phyloP scores from a whole-genome alignment of 75 land plant species.

The Sequoiadendron giganteum region DNA sequence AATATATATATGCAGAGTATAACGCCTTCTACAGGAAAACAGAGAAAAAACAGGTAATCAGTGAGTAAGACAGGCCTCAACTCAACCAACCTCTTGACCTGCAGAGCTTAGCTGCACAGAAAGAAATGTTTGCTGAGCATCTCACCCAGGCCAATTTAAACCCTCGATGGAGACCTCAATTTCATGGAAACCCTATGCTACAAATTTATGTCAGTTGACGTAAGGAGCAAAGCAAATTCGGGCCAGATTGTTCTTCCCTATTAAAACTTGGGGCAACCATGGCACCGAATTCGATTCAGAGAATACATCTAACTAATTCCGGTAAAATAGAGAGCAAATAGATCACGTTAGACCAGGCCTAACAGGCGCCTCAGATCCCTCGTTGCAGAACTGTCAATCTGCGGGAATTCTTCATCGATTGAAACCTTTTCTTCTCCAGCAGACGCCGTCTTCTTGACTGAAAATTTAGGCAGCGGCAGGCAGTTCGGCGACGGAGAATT shows the following conservation, averaged over 20 bases:
- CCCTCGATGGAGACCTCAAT: no score
- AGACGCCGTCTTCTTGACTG: background rate
- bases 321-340: background rate
- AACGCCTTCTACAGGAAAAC: no score
- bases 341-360: background rate
- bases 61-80: no score
- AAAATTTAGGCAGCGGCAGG: background rate
- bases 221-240: background rate
- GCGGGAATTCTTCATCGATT: background rate
- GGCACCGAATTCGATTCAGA: background rate
- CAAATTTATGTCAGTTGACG: background rate
- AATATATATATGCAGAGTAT: no score
- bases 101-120: no score
- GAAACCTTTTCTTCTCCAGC: background rate
- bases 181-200: no score
- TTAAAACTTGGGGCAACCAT: background rate
- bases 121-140: no score
- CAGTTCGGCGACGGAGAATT: background rate
- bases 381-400: background rate
- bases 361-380: conserved; percentile 9
- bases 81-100: no score
- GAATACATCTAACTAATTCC: background rate
- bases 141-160: no score
- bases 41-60: no score
- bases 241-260: background rate